Evolutionary conservation across 257 asterid genomes (phyloP).

Genomic region (Przewalskia tangutica): DNA sequence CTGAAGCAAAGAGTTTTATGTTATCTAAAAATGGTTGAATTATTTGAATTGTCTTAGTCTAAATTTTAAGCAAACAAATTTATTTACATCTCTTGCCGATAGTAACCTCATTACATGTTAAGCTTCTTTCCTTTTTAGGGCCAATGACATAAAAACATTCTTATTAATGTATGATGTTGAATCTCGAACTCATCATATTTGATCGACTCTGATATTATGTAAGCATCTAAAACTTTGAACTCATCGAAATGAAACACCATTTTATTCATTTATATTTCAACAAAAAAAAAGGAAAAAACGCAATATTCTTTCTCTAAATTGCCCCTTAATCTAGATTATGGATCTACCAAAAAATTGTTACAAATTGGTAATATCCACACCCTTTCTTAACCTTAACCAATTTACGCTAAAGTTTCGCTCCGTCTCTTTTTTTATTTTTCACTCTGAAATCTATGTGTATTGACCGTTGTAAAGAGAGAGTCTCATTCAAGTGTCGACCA

Average conservation of each 20-base stretch:
- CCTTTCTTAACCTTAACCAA: neutral
- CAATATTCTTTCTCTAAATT: neutral
- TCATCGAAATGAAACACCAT: neutral
- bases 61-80: too few relatives aligned
- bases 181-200: too few relatives aligned
- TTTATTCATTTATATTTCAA: neutral
- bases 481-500: constrained; percentile 1
- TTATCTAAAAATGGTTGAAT: too few relatives aligned
- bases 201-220: too few relatives aligned
- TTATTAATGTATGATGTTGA: too few relatives aligned
- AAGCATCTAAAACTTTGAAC: neutral
- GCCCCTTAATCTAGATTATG: neutral
- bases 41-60: too few relatives aligned
- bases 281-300: neutral
- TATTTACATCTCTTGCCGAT: too few relatives aligned
- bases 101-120: too few relatives aligned
- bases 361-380: neutral
- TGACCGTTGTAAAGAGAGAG: neutral
- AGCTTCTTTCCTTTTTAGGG: too few relatives aligned
- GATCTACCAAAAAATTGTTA: neutral
- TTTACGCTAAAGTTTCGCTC: neutral
- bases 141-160: too few relatives aligned
- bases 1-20: too few relatives aligned
- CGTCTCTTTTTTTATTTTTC: neutral
- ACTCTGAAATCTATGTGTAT: constrained; percentile 5